Evolutionary conservation across 345 rosid genomes (phyloP).

Genomic region (Jatropha curcas): DNA sequence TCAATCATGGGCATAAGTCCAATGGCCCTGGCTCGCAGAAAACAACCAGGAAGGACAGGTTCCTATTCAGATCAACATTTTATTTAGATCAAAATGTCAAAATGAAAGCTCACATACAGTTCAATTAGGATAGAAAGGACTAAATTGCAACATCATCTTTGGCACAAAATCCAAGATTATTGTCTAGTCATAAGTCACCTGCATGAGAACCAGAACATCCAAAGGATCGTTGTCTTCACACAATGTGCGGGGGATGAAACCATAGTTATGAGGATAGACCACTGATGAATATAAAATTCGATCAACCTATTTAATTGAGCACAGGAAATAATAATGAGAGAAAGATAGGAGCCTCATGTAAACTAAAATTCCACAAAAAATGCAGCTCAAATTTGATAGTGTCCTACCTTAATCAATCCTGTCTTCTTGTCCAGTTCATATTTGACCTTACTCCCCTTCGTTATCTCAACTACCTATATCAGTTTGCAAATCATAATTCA

Average conservation of each 20-base stretch:
- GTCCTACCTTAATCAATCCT: constrained; percentile 76
- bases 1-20: constrained; percentile 99
- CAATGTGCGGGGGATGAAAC: constrained; percentile 86
- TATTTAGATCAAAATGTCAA: constrained; percentile 5
- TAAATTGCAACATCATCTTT: background rate
- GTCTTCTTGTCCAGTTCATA: constrained; percentile 97
- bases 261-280: constrained; percentile 99
- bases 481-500: background rate
- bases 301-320: constrained; percentile 59
- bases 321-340: constrained; percentile 3
- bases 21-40: constrained; percentile 90
- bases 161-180: background rate
- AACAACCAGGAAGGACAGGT: constrained; percentile 97
- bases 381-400: background rate
- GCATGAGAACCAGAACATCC: constrained; percentile 94
- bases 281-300: constrained; percentile 85
- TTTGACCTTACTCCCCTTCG: constrained; percentile 97
- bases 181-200: constrained; percentile 41
- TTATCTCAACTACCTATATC: constrained; percentile 85
- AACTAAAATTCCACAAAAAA: background rate
- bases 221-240: constrained; percentile 98
- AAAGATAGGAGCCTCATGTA: background rate
- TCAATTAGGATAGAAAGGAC: background rate
- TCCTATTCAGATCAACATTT: constrained; percentile 45
- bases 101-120: constrained; percentile 3